Percentiles rank a stretch among this genome's conserved stretches.
Conservation (phyloP, 2,329 filamentous ascomycete genomes). For the Aspergillus sp. region DNA sequence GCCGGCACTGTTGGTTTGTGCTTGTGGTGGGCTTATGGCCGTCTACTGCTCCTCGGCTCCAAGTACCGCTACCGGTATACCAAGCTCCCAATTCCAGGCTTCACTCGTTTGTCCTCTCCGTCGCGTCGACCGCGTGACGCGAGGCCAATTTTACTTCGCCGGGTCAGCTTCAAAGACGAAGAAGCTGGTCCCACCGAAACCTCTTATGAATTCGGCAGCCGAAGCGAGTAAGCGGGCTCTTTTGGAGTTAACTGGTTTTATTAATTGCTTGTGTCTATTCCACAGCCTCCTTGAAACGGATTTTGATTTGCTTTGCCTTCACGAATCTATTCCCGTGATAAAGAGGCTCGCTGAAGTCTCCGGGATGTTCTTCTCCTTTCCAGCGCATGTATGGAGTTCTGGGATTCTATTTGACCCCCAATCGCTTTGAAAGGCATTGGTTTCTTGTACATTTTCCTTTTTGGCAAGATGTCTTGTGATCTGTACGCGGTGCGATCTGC, state of each 20-base stretch:
- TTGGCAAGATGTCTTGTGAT: constrained; percentile 22
- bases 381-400: constrained; percentile 27
- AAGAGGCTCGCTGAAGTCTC: neutral
- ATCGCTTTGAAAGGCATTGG: constrained; percentile 21
- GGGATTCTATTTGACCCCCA: constrained; percentile 23
- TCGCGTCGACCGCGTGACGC: constrained; percentile 34
- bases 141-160: constrained; percentile 38
- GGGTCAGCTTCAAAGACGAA: constrained; percentile 42
- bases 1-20: constrained; percentile 49
- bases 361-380: constrained; percentile 7
- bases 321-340: constrained; percentile 15
- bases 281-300: constrained; percentile 24
- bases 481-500: constrained; percentile 19
- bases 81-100: constrained; percentile 29
- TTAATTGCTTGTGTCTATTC: constrained; percentile 10
- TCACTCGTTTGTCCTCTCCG: constrained; percentile 33
- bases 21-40: constrained; percentile 54
- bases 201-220: constrained; percentile 40
- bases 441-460: constrained; percentile 21
- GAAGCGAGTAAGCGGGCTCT: constrained; percentile 29
- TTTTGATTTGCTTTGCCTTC: constrained; percentile 23
- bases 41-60: constrained; percentile 42
- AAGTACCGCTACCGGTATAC: constrained; percentile 43
- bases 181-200: constrained; percentile 35
- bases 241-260: neutral